A percentile compares a stretch with the other conserved stretches of the same genome.
These are phyloP conservation scores for Candida maltosa DNA, from an alignment of 805 yeast genomes.

Conservation along the genomic window DNA sequence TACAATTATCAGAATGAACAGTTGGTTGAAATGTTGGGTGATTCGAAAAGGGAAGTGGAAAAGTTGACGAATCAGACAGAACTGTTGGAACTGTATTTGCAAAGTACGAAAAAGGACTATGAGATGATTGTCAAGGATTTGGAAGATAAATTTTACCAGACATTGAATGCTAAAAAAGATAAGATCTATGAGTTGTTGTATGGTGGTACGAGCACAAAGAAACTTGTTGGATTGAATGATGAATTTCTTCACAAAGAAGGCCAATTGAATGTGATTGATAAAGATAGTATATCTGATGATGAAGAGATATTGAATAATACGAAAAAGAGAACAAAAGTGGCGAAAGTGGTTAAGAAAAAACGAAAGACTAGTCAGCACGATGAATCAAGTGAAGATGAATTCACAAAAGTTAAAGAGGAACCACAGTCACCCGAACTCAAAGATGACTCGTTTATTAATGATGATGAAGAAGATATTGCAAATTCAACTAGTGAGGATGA, in stretches of 20 bases:
- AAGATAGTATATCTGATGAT: constrained; percentile 15
- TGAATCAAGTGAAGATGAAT: too few relatives aligned
- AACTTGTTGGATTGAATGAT: constrained; percentile 15
- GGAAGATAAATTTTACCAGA: constrained; percentile 22
- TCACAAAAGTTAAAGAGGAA: background rate
- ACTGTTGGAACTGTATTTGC: constrained; percentile 9
- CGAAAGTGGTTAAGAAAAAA: background rate
- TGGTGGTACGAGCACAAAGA: background rate
- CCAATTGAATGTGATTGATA: constrained; percentile 15
- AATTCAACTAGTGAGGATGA: too few relatives aligned
- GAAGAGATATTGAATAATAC: constrained; percentile 8
- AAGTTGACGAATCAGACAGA: constrained; percentile 5
- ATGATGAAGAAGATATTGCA: background rate
- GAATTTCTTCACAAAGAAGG: constrained; percentile 12
- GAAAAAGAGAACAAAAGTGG: constrained; percentile 9
- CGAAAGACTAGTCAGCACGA: too few relatives aligned
- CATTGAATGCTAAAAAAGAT: constrained; percentile 27
- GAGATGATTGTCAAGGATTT: constrained; percentile 14
- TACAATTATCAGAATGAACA: constrained; percentile 12
- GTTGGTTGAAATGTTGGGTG: constrained; percentile 5
- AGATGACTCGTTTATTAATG: constrained; percentile 1
- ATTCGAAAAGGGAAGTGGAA: constrained; percentile 4
- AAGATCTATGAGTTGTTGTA: constrained; percentile 23
- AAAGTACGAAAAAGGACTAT: constrained; percentile 13
- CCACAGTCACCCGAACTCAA: background rate